phyloP scores from a whole-genome alignment of 2,329 filamentous ascomycete species.

The Phoma sp. region DNA sequence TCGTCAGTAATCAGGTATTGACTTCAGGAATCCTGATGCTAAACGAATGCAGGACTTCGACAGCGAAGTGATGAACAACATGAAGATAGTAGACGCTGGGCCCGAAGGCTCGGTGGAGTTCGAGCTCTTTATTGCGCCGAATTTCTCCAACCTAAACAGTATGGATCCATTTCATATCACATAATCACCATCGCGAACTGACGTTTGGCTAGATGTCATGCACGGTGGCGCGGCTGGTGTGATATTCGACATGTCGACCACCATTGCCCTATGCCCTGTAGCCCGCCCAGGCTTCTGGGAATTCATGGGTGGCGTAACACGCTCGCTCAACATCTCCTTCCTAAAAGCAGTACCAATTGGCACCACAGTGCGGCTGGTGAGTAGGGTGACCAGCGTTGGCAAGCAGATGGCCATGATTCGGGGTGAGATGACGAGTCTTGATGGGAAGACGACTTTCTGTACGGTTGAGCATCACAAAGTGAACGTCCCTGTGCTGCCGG shows the following conservation, averaged over 20 bases:
- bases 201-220: constrained; percentile 44
- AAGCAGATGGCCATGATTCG: constrained; percentile 60
- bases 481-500: constrained; percentile 49
- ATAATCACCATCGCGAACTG: neutral
- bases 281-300: constrained; percentile 59
- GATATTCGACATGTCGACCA: constrained; percentile 55
- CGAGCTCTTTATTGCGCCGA: constrained; percentile 43
- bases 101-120: constrained; percentile 45
- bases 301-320: constrained; percentile 60
- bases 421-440: constrained; percentile 57
- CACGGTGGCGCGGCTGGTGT: constrained; percentile 50
- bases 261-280: constrained; percentile 57
- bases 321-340: constrained; percentile 60
- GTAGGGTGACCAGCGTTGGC: constrained; percentile 55
- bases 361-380: constrained; percentile 52
- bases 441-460: constrained; percentile 57
- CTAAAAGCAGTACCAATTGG: constrained; percentile 57
- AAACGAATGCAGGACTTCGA: constrained; percentile 44
- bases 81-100: constrained; percentile 47
- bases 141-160: constrained; percentile 51
- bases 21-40: neutral
- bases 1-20: constrained; percentile 28
- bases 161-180: neutral
- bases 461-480: constrained; percentile 63
- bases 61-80: constrained; percentile 44